Evolutionary conservation across 176 grass and related monocot genomes (phyloP), one percentile per base, ranked within the genome.

Genomic region (Musa beccarii): DNA sequence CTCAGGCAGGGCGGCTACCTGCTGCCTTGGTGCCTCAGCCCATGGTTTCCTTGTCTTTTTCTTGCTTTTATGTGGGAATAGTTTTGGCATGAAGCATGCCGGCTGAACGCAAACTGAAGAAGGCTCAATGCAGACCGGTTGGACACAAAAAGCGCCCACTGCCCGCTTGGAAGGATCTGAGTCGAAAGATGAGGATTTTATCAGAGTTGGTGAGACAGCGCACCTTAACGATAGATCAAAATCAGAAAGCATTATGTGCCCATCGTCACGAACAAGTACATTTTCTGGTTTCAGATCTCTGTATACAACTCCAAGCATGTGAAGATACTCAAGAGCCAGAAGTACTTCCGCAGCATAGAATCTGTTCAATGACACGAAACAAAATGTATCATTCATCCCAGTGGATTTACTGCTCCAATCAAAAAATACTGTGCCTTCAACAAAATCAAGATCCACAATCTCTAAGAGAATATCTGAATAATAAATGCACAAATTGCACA

Each of bases 271-370:
- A 20, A 93, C 94, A 26, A 97, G 78, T 76, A 97, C 90, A 77
- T 97, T 97, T 79, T 97, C 94, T 54, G 94, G 90, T 55, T 97
- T 97, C 50, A 97, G 78, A 72, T 97, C 94, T 65, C 94, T 89
- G 80, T 97, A 97, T 15, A 97, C 83, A 2, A 97, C 87, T 51
- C 94, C 94, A 61, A 97, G 83, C 94, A 97, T 97, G 82, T 97
- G 94, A 28, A 97, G 86, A 79, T 97, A 93, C 79, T 97, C 94
- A 1, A 97, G 74, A 65, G 94, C 82, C 43, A 93, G 78, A 77
- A 97, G 88, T 62, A 97, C 90, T 83, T 97, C 94, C 22, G 94
- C 90, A 54, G 85, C 94, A 87, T 97, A 97, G 88, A 97, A 97
- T 86, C 94, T 97, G 88, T 23, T 53, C 66, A 67, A 11, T 43